phyloP scores from a whole-genome alignment of 805 yeast species.

The Kodamaea lidongshanica region DNA sequence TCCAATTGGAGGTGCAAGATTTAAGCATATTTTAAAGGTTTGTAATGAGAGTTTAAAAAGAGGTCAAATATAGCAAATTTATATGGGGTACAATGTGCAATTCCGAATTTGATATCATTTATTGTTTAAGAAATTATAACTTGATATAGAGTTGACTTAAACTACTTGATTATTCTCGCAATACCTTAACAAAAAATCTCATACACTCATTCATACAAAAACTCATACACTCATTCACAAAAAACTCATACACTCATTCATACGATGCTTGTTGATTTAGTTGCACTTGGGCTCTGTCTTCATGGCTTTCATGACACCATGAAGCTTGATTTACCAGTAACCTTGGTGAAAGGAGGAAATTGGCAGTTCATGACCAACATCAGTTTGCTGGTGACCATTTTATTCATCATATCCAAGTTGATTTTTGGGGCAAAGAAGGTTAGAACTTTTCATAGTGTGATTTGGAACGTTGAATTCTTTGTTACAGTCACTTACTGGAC shows the following conservation, averaged over 20 bases:
- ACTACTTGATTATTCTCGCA: too few relatives aligned
- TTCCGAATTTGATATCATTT: too few relatives aligned
- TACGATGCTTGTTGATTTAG: conserved; percentile 1
- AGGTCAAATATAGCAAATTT: too few relatives aligned
- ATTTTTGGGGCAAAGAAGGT: conserved; percentile 1
- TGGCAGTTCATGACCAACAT: conserved; percentile 22
- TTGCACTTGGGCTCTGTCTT: conserved; percentile 3
- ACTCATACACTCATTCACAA: too few relatives aligned
- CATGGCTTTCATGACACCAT: conserved; percentile 13
- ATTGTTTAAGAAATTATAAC: too few relatives aligned
- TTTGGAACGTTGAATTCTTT: conserved; percentile 18
- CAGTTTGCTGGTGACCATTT: conserved; percentile 10
- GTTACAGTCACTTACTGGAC: conserved; percentile 22
- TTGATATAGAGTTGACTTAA: too few relatives aligned
- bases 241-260: too few relatives aligned
- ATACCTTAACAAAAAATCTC: too few relatives aligned
- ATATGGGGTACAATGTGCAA: too few relatives aligned
- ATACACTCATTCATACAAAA: too few relatives aligned
- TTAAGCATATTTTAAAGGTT: conserved; percentile 56
- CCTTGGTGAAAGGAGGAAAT: conserved; percentile 17
- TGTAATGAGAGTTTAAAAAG: conserved; percentile 45
- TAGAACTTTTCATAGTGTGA: conserved; percentile 8
- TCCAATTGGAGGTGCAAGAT: conserved; percentile 66
- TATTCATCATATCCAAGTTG: conserved; percentile 6
- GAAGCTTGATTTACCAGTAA: conserved; percentile 15